These are phyloP conservation scores for Venturia pyrina DNA, from an alignment of 2,329 filamentous ascomycete genomes.

Conservation along the genomic window DNA sequence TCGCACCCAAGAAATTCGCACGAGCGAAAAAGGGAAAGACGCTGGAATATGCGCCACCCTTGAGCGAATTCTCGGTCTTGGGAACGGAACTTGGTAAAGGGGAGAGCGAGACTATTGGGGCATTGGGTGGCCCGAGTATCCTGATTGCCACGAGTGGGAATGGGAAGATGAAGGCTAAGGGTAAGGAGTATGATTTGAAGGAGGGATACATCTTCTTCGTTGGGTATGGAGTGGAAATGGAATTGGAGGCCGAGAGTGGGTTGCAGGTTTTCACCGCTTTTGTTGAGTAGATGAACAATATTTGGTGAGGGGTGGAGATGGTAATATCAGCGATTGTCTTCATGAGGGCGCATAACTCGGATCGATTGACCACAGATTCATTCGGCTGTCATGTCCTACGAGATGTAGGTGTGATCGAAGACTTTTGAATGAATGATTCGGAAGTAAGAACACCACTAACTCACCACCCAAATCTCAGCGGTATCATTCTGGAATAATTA, in stretches of 20 bases:
- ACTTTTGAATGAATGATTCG: too few species aligned
- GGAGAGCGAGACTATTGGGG: slow-evolving; percentile 48
- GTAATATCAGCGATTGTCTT: too few species aligned
- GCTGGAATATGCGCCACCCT: slow-evolving; percentile 52
- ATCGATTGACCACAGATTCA: too few species aligned
- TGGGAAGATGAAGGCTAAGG: slow-evolving; percentile 46
- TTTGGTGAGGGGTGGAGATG: too few species aligned
- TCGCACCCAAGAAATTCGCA: slow-evolving; percentile 40
- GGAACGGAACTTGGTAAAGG: slow-evolving; percentile 45
- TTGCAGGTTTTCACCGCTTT: slow-evolving; percentile 13
- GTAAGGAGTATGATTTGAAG: slow-evolving; percentile 42
- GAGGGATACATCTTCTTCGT: slow-evolving; percentile 59
- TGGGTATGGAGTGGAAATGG: slow-evolving; percentile 44
- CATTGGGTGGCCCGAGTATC: slow-evolving; percentile 51
- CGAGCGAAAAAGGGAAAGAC: slow-evolving; percentile 49
- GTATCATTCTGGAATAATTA: too few species aligned
- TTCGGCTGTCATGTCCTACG: too few species aligned
- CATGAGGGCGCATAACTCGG: too few species aligned
- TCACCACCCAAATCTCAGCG: too few species aligned
- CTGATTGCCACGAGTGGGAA: slow-evolving; percentile 51
- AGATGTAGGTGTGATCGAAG: too few species aligned
- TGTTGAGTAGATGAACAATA: slow-evolving; percentile 2
- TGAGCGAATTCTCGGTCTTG: slow-evolving; percentile 64
- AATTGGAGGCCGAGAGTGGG: slow-evolving; percentile 22
- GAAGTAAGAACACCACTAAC: too few species aligned